Percentiles rank a stretch among this genome's conserved stretches.
These are phyloP conservation scores for Aspergillus saccharolyticus DNA, from an alignment of 495 filamentous ascomycete genomes.

Conservation along the genomic window DNA sequence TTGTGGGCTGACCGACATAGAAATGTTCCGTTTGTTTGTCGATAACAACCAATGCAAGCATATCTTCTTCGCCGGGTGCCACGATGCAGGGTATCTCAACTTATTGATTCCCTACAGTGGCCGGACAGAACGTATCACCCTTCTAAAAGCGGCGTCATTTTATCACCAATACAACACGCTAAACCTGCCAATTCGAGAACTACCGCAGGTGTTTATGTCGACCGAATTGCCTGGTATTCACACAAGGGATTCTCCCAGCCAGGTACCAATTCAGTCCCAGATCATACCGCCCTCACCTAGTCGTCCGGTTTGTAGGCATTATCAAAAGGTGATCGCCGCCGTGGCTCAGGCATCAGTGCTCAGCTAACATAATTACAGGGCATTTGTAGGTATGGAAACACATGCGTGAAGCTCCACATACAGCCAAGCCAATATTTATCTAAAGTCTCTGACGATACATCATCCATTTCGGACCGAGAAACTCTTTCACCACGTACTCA, in stretches of 20 bases:
- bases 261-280: background rate
- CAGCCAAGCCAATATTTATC: slow-evolving; percentile 27
- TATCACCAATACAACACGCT: slow-evolving; percentile 33
- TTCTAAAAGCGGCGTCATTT: slow-evolving; percentile 43
- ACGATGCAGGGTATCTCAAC: slow-evolving; percentile 55
- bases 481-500: slow-evolving; percentile 20
- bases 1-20: slow-evolving; percentile 23
- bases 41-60: slow-evolving; percentile 61
- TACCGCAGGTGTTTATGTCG: slow-evolving; percentile 43
- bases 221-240: slow-evolving; percentile 18
- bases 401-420: slow-evolving; percentile 36
- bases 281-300: slow-evolving; percentile 11
- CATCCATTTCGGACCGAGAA: background rate
- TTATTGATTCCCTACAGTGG: slow-evolving; percentile 49
- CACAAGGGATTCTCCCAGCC: background rate
- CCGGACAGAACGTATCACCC: slow-evolving; percentile 45
- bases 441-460: slow-evolving; percentile 15
- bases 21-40: slow-evolving; percentile 52
- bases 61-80: slow-evolving; percentile 60
- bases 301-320: slow-evolving; percentile 35
- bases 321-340: slow-evolving; percentile 28
- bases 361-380: slow-evolving; percentile 22
- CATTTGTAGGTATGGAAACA: slow-evolving; percentile 35
- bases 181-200: slow-evolving; percentile 37
- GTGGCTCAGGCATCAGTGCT: background rate